phyloP scores from a whole-genome alignment of 179 eudicot genomes.

The Beta corolliflora region DNA sequence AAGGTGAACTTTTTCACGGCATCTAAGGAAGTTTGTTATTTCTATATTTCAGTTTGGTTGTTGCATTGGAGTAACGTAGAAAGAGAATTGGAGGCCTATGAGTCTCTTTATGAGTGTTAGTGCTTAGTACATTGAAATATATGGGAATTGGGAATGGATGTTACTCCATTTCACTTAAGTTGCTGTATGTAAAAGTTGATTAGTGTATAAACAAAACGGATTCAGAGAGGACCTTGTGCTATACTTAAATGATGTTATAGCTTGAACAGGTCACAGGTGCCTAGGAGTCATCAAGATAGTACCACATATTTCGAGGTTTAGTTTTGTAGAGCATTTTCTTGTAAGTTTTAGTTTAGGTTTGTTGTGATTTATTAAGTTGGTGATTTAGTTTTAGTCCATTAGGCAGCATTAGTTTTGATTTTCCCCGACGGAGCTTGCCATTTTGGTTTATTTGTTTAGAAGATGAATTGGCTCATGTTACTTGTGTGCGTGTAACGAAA shows the following conservation, averaged over 20 bases:
- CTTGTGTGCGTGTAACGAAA: not conserved
- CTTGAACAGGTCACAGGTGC: not conserved
- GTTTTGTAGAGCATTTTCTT: not conserved
- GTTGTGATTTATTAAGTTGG: not conserved
- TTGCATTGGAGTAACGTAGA: not conserved
- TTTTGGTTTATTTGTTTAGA: not conserved
- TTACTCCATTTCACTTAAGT: not conserved
- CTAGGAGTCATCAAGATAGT: not conserved
- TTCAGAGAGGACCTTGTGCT: not conserved
- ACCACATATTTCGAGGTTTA: too few species aligned
- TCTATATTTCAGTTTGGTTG: not conserved
- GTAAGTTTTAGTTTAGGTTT: not conserved
- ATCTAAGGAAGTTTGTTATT: not conserved
- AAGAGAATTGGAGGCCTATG: not conserved
- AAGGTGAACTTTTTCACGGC: too few species aligned
- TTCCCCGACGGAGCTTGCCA: not conserved
- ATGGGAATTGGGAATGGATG: too few species aligned
- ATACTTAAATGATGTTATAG: not conserved
- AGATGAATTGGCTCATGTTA: not conserved
- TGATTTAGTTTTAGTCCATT: not conserved
- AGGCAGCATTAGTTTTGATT: not conserved
- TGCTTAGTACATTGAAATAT: too few species aligned
- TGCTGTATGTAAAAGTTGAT: not conserved
- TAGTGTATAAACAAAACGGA: too few species aligned
- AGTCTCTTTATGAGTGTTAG: too few species aligned